Base-by-base conservation (phyloP, 805 yeast genomes). In the Brettanomyces naardenensis region DNA sequence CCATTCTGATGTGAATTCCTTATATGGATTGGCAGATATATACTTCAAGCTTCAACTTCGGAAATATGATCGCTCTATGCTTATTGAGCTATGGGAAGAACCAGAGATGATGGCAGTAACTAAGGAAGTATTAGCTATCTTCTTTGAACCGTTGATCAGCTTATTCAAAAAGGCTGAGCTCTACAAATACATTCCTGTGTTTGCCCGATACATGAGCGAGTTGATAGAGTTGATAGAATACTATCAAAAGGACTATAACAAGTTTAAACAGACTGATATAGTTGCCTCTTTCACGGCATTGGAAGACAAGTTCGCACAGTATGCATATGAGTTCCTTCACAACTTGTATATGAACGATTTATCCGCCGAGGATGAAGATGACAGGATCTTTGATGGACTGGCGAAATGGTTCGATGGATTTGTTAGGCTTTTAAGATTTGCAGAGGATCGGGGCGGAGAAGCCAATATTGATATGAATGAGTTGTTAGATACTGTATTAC, bases 11-110 rank as follows among this genome's bases (percentile, higher is more conserved):
- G 31, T 28, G 10, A 29, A 30, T 32, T 6, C 46, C 37, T 47
- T 17, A 50, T 71, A 29, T 82, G 71, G 48, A 61, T 75, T 6
- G 43, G 53, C 83, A 11, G 76, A 74, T 42, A 78, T 80, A 39
- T 68, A 81, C 38, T 73, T 82, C 59, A 78, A 73, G 42, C 59
- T 82, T 14, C 71, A 71, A 44, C 64, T 84, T 1, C 71, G 92
- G 26, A 79, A 75, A 40, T 73, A 76, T 27, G 98, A 90, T 53
- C 88, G 86, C 54, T 75, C 77, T 39, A 62, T 81, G 31, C 59
- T 89, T 65, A 78, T 78, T 49, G 79, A 80, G 51, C 54, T 89
- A 31, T 86, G 95, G 95, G 77, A 75, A 33, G 95, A 89, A 48
- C 87, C 90, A 0, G 85, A 83, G 46, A 63, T 94, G 33, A 78